These are phyloP conservation scores for Pseudomicrostroma phylloplanum DNA, from an alignment of 1,284 basidiomycete genomes.

Conservation along the genomic window DNA sequence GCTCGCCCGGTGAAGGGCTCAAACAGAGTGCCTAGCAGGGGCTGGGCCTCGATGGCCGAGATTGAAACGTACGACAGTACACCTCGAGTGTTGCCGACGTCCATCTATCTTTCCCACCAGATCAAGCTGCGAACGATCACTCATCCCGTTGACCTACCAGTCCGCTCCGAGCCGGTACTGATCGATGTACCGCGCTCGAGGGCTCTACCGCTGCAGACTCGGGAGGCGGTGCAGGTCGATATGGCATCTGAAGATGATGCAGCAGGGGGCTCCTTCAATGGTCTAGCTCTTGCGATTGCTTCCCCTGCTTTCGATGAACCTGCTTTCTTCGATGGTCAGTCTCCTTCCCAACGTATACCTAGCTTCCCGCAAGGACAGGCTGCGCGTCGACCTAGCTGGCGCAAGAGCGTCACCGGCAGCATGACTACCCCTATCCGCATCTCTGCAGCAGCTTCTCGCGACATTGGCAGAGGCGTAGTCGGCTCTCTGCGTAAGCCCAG, in stretches of 20 bases:
- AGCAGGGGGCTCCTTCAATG: not conserved
- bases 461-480: not conserved
- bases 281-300: not conserved
- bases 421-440: slow-evolving; percentile 4
- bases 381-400: slow-evolving; percentile 2
- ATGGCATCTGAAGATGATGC: not conserved
- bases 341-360: not conserved
- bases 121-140: not conserved
- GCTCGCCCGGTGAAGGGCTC: not conserved
- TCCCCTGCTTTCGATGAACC: not conserved
- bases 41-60: slow-evolving; percentile 3
- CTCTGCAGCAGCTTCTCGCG: not conserved
- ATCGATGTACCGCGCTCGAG: not conserved
- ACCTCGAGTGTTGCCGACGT: not conserved
- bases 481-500: not conserved
- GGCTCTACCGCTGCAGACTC: not conserved
- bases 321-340: not conserved
- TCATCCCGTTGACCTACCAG: not conserved
- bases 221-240: not conserved
- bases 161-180: slow-evolving; percentile 2
- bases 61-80: not conserved
- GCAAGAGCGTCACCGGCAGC: not conserved
- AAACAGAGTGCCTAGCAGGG: not conserved
- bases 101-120: slow-evolving; percentile 1
- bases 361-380: slow-evolving; percentile 1